Evolutionary conservation across 129 eudicot species (phyloP).

Genomic region (Helianthus tuberosus): DNA sequence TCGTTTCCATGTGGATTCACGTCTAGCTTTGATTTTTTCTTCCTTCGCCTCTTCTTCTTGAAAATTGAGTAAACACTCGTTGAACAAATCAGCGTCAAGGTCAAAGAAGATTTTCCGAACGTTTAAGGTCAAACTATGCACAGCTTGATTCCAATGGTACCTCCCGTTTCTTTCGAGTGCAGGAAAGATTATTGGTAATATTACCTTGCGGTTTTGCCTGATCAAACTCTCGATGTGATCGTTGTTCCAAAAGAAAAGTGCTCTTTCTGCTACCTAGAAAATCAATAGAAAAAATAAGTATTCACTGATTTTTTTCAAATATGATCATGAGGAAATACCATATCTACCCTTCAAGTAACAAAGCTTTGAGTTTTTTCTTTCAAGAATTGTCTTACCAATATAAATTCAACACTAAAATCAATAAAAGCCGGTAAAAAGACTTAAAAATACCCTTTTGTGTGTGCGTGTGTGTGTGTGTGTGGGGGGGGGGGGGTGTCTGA

Average conservation of each 20-base stretch:
- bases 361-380: neutral
- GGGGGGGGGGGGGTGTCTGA: no score
- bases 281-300: neutral
- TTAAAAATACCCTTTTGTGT: no score
- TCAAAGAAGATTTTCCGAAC: conserved; percentile 79
- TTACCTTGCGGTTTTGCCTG: conserved; percentile 77
- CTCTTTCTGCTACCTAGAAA: conserved; percentile 84
- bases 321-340: conserved; percentile 7
- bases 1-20: conserved; percentile 72
- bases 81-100: conserved; percentile 74
- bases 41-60: conserved; percentile 76
- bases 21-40: conserved; percentile 57
- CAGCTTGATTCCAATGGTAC: conserved; percentile 90
- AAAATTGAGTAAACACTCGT: conserved; percentile 72
- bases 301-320: neutral
- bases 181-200: conserved; percentile 88
- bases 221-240: conserved; percentile 87
- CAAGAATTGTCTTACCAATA: neutral
- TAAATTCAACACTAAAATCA: no score
- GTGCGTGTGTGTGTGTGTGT: no score
- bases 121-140: conserved; percentile 73
- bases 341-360: conserved; percentile 21
- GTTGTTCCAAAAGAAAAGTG: conserved; percentile 88
- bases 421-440: no score
- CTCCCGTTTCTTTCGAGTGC: conserved; percentile 75